Conservation (phyloP, 441 rosid genomes). For the Metrosideros polymorpha region DNA sequence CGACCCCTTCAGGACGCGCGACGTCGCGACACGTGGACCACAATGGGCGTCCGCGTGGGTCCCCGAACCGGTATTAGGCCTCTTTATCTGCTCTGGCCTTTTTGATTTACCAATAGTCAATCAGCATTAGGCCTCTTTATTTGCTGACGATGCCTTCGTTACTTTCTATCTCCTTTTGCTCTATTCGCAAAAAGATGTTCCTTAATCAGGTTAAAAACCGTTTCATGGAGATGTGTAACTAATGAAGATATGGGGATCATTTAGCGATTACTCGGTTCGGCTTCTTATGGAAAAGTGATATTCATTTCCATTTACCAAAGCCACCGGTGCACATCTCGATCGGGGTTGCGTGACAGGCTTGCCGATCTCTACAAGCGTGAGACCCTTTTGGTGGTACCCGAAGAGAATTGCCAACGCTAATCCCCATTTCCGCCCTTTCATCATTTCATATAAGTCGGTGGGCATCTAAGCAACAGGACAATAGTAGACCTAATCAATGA, state of each 20-base stretch:
- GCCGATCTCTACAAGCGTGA: accelerated
- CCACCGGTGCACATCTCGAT: accelerated
- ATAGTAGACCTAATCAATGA: accelerated
- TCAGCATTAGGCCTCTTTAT: not conserved
- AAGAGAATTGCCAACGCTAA: accelerated
- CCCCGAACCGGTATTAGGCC: not conserved
- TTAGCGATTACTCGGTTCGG: not conserved
- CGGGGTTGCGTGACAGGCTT: accelerated
- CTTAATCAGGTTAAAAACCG: not conserved
- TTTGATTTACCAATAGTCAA: too few species aligned
- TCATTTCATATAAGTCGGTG: accelerated
- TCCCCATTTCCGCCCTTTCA: accelerated
- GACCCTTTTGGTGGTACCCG: not conserved
- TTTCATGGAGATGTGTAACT: not conserved
- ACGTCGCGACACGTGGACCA: constrained; percentile 8
- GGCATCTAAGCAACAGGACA: accelerated
- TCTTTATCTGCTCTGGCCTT: not conserved
- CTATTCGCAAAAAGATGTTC: not conserved
- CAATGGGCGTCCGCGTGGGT: not conserved
- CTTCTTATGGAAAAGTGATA: too few species aligned
- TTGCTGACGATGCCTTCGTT: not conserved
- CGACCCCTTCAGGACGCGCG: constrained; percentile 2
- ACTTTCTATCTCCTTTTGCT: not conserved
- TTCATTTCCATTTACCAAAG: not conserved
- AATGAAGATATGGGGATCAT: not conserved